Evolutionary conservation across 768 basidiomycete genomes (phyloP), one percentile per base, ranked within the genome.

Genomic region (Leccinum ochraceum): DNA sequence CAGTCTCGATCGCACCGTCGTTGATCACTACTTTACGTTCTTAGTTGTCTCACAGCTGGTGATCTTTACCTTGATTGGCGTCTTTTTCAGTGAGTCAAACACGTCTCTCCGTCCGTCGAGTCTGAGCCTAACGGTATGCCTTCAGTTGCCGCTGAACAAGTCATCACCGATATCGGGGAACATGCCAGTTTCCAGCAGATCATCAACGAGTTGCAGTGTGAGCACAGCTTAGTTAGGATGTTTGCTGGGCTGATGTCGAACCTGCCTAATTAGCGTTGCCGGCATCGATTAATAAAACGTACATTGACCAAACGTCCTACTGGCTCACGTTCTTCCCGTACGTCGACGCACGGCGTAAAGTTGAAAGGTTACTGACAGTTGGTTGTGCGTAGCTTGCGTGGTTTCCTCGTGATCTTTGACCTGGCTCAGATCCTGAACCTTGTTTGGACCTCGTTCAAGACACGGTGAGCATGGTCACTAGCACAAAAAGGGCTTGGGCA

Each of bases 281-380:
- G 14, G 77, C 73, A 20, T 82, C 75, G 5, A 92, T 98, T 69
- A 92, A 97, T 69, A 77, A 78, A 54, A 94, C 95, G 0, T 99
- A 98, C 68, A 88, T 98, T 66, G 85, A 90, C 68, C 96, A 98
- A 70, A 81, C 89, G 8, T 92, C 90, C 22, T 97, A 90, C 75
- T 96, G 94, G 93, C 77, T 96, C 54, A 96, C 93, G 4, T 95
- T 87, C 79, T 93, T 95, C 80, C 94, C 95, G 88, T 94, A 72
- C n/a, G 89, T 79, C 17, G 22, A 26, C 24, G 17, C 28, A 48
- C 28, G 17, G 9, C 44, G 52, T 24, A 22, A 52, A 37, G 57
- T 48, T 51, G 0, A 34, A 51, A 44, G 13, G 44, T 36, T 54
- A 16, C 60, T 67, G 34, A 70, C 37, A 30, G 50, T 36, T 26